Conservation (phyloP, 371 early-diverging fungal genomes). For the Saksenaea oblongispora region DNA sequence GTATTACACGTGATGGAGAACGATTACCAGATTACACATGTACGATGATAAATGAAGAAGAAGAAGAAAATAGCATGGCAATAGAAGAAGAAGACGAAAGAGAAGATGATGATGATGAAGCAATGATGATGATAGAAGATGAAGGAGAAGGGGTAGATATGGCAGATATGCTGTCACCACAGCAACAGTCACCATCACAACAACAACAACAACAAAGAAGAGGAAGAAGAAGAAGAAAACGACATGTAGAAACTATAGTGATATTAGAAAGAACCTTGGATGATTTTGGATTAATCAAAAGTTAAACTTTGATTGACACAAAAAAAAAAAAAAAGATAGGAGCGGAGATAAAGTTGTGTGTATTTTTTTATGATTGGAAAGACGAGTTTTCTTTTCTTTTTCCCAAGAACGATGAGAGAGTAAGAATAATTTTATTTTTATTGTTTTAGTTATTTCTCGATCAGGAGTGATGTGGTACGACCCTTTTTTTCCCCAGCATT, state of each 20-base stretch:
- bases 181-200: background rate
- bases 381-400: too few relatives aligned
- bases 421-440: background rate
- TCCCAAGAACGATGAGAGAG: background rate
- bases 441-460: background rate
- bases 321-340: background rate
- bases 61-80: too few relatives aligned
- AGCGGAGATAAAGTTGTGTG: background rate
- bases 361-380: too few relatives aligned
- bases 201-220: too few relatives aligned
- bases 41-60: constrained; percentile 7
- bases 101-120: background rate
- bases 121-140: background rate
- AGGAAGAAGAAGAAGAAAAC: background rate
- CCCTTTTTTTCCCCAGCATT: background rate
- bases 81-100: background rate
- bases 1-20: constrained; percentile 26
- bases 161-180: background rate
- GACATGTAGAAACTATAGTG: background rate
- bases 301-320: too few relatives aligned
- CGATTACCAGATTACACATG: constrained; percentile 26
- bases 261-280: background rate
- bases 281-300: background rate
- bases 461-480: constrained; percentile 1
- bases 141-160: background rate